Percentiles rank a stretch among this genome's conserved stretches.
These are phyloP conservation scores for Rhodomyrtus tomentosa DNA, from an alignment of 345 rosid species.

Conservation along the genomic window DNA sequence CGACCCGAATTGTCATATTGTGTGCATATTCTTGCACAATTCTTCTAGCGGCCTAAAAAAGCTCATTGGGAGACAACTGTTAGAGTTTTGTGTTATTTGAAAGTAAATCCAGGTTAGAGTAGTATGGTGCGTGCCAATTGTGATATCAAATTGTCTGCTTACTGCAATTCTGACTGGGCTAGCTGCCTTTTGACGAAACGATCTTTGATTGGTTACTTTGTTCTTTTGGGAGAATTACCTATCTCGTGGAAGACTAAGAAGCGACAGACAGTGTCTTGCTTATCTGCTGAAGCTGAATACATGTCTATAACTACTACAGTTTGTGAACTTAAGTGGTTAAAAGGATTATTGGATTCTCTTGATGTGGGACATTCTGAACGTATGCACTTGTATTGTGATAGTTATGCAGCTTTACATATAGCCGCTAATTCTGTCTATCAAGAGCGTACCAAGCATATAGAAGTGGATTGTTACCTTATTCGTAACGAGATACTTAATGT, in stretches of 20 bases:
- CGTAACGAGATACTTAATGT: too few species aligned
- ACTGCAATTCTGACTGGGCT: neutral
- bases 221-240: neutral
- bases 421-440: too few species aligned
- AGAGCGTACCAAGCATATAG: too few species aligned
- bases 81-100: neutral
- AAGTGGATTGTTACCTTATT: too few species aligned
- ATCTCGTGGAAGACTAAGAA: conserved; percentile 3
- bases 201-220: neutral
- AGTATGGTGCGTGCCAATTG: neutral
- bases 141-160: neutral
- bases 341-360: too few species aligned
- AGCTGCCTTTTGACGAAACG: neutral
- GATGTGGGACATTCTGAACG: too few species aligned
- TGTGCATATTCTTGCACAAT: too few species aligned
- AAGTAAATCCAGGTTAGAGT: neutral
- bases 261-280: neutral
- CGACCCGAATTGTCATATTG: too few species aligned
- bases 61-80: neutral
- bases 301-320: neutral
- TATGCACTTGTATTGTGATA: too few species aligned
- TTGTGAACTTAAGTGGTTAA: neutral
- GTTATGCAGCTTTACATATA: too few species aligned
- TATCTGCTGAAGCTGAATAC: neutral
- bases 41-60: neutral